These are phyloP conservation scores for Saccharum spontaneum DNA, from an alignment of 176 grass and related monocot species.

Conservation along the genomic window DNA sequence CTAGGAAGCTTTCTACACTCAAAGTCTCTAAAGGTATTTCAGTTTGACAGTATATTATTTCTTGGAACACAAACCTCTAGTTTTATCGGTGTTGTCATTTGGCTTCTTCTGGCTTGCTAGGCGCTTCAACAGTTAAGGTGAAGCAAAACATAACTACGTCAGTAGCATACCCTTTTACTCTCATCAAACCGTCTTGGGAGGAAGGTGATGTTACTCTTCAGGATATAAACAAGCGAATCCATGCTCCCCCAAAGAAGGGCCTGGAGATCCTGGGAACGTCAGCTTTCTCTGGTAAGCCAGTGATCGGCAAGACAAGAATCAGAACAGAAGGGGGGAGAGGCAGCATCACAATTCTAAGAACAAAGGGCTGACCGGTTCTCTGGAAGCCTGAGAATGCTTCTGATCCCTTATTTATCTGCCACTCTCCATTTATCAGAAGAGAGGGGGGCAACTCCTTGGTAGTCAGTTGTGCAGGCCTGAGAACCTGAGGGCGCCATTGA, in stretches of 20 bases:
- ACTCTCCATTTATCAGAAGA: slow-evolving; percentile 41
- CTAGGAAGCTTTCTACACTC: slow-evolving; percentile 60
- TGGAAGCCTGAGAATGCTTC: slow-evolving; percentile 9
- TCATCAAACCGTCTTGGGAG: slow-evolving; percentile 82
- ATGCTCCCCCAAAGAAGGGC: slow-evolving; percentile 55
- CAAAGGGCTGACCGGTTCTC: slow-evolving; percentile 52
- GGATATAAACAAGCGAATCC: slow-evolving; percentile 80
- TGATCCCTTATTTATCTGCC: slow-evolving; percentile 22
- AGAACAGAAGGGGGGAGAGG: slow-evolving; percentile 86
- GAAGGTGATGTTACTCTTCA: slow-evolving; percentile 76
- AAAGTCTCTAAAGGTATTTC: slow-evolving; percentile 88
- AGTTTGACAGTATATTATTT: slow-evolving; percentile 7
- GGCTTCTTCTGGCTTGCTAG: slow-evolving; percentile 37
- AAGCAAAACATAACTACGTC: slow-evolving; percentile 65
- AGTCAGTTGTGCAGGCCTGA: slow-evolving; percentile 53
- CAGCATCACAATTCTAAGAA: slow-evolving; percentile 94
- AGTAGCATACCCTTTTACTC: slow-evolving; percentile 78
- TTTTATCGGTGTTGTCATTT: slow-evolving; percentile 23
- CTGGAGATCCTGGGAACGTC: slow-evolving; percentile 60
- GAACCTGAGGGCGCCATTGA: slow-evolving; percentile 1
- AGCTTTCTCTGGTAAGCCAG: slow-evolving; percentile 82
- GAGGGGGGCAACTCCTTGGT: slow-evolving; percentile 57
- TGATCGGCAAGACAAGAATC: slow-evolving; percentile 88
- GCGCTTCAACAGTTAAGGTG: slow-evolving; percentile 48
- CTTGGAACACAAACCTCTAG: not conserved